A percentile compares a stretch with the other conserved stretches of the same genome.
phyloP scores from a whole-genome alignment of 495 filamentous ascomycete genomes.

The Aspergillus nanangensis region DNA sequence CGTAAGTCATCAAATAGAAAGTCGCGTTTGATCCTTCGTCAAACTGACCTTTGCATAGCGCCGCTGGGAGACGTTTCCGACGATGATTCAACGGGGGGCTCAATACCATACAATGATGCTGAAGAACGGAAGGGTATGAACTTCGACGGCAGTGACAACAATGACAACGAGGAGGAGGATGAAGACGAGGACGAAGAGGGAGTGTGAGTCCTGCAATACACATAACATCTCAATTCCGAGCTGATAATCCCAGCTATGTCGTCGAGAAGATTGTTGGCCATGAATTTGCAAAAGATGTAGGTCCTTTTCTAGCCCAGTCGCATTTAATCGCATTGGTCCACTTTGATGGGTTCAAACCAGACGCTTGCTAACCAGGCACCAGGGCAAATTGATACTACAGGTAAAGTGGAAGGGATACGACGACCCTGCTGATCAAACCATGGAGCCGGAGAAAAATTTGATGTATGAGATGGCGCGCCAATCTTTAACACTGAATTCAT shows the following conservation, averaged over 20 bases:
- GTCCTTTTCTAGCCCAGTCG: conserved; percentile 6
- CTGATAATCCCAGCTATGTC: conserved; percentile 49
- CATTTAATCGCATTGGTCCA: too few species aligned
- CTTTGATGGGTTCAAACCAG: too few species aligned
- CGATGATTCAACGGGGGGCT: conserved; percentile 39
- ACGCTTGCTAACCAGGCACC: conserved; percentile 13
- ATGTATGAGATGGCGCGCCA: conserved; percentile 33
- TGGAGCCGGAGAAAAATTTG: conserved; percentile 58
- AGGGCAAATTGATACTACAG: conserved; percentile 42
- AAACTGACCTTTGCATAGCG: conserved; percentile 22
- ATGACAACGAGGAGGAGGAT: conserved; percentile 27
- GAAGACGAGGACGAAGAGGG: conserved; percentile 40
- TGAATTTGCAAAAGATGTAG: conserved; percentile 33
- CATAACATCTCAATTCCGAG: not conserved
- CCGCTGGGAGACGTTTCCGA: conserved; percentile 40
- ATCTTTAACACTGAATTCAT: conserved; percentile 2
- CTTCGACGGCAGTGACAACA: too few species aligned
- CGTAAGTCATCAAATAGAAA: conserved; percentile 28
- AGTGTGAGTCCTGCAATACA: conserved; percentile 26
- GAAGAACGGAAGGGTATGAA: conserved; percentile 21
- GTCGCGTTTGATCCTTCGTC: conserved; percentile 8
- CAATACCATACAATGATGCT: conserved; percentile 34
- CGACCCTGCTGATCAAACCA: conserved; percentile 48
- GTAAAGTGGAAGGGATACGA: conserved; percentile 66
- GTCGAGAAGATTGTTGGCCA: conserved; percentile 57